Conservation (phyloP, 2,329 filamentous ascomycete species). For the Thermoascus crustaceus region DNA sequence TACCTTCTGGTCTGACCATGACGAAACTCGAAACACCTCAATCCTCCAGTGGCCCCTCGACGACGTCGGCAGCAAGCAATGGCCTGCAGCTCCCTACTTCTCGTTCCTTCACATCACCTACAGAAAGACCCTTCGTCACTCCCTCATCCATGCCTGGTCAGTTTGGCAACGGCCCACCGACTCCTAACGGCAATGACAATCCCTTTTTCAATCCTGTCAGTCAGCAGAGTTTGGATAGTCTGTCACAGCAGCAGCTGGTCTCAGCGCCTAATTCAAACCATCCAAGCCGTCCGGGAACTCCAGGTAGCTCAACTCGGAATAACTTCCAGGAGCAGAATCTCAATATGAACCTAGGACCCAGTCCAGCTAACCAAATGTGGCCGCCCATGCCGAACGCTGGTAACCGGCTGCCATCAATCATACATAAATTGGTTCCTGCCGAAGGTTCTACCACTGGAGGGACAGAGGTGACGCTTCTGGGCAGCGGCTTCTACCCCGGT, state of each 20-base stretch:
- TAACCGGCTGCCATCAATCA: conserved; percentile 52
- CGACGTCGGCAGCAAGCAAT: conserved; percentile 32
- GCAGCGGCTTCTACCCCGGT: conserved; percentile 68
- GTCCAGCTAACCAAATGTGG: conserved; percentile 44
- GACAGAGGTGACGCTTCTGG: conserved; percentile 78
- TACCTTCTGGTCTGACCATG: conserved; percentile 71
- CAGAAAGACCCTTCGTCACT: conserved; percentile 41
- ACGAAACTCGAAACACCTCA: conserved; percentile 62
- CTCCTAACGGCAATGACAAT: conserved; percentile 55
- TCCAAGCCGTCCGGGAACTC: conserved; percentile 70
- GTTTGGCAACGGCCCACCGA: conserved; percentile 56
- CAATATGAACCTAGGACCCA: conserved; percentile 29
- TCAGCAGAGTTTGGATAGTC: conserved; percentile 57
- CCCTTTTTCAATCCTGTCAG: conserved; percentile 49
- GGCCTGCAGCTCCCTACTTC: conserved; percentile 35
- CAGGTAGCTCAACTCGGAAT: conserved; percentile 41
- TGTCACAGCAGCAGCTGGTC: conserved; percentile 57
- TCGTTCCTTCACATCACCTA: conserved; percentile 27
- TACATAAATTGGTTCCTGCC: conserved; percentile 74
- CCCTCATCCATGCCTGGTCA: conserved; percentile 35
- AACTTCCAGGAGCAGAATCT: conserved; percentile 32
- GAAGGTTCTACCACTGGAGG: conserved; percentile 77
- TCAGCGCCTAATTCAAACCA: conserved; percentile 66
- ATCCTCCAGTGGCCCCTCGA: conserved; percentile 17
- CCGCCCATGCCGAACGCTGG: conserved; percentile 44